phyloP scores from a whole-genome alignment of 2,329 filamentous ascomycete genomes.

The Dryadomyces quercus-mongolicae region DNA sequence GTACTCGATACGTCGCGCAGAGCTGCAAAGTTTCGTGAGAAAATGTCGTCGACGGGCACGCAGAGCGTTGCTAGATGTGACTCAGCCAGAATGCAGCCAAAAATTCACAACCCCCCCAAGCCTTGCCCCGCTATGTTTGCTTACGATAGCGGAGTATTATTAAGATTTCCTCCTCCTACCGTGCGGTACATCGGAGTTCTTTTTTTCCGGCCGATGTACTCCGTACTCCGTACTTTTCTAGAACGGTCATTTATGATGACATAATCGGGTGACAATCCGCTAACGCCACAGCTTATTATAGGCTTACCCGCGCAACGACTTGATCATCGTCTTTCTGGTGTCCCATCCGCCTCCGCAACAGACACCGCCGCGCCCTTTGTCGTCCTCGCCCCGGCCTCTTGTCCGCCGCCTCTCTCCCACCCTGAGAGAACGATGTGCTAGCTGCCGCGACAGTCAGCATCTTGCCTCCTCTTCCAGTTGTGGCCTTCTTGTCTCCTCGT shows the following conservation, averaged over 20 bases:
- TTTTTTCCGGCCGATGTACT: neutral
- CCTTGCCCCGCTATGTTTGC: neutral
- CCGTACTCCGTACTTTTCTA: no score
- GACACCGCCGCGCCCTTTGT: neutral
- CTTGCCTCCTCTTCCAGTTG: neutral
- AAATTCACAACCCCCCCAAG: neutral
- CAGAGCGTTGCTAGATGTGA: neutral
- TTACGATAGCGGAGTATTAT: constrained; percentile 2
- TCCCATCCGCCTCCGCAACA: no score
- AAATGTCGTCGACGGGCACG: neutral
- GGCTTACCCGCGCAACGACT: no score
- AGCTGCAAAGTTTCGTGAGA: no score
- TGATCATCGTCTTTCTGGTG: no score
- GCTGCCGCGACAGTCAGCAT: neutral
- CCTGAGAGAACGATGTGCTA: neutral
- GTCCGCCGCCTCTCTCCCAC: neutral
- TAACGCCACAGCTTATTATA: neutral
- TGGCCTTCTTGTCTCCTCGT: neutral
- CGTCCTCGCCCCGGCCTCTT: neutral
- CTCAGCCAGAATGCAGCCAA: neutral
- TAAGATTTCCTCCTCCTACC: constrained; percentile 5
- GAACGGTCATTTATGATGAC: neutral
- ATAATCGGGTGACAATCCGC: neutral
- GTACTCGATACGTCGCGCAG: no score
- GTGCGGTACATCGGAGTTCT: neutral